Evolutionary conservation across 2,329 filamentous ascomycete species (phyloP), one percentile per base, ranked within the genome.

Genomic region (Stachybotrys chartarum): DNA sequence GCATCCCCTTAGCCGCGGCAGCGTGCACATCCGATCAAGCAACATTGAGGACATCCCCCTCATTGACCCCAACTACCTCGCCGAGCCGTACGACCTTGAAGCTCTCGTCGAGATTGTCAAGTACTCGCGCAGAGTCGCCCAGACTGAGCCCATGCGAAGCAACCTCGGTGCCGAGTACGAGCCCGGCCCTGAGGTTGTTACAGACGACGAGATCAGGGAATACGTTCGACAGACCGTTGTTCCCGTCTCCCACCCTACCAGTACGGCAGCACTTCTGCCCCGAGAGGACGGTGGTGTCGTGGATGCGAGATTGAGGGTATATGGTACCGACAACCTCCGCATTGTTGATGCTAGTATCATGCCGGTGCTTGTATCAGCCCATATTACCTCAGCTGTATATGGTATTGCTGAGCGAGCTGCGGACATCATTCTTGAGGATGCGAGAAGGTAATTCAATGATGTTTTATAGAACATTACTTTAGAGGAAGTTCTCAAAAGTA

Each of bases 331-430:
- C 5, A 52, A 52, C 32, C 17, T 52, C 16, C 31, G 50, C n/a
- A 31, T 52, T 17, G 18, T 52, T 44, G 50, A 52, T 42, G 50
- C 50, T 16, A 52, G 50, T 32, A 52, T 52, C 50, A 52, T 52
- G 31, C 50, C 50, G 10, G 50, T 52, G 17, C 35, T 52, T 32
- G 50, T 52, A 18, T 52, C 50, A 18, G 50, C 50, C 5, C 50
- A 52, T 16, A 52, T 52, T 44, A 52, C 50, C 17, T 39, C 50
- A 10, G 50, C 50, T 14, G 50, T 52, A 8, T 52, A 52, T 24
- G 50, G 50, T 3, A 52, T 52, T 44, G 50, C 50, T 30, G 50
- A 52, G 50, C 50, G 50, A 5, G 50, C 30, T 42, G 50, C 50
- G 8, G 50, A 52, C 8, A 32, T 52, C 18, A 44, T 52, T 30